Conservation (phyloP, 2,329 filamentous ascomycete genomes). For the Nectriaceae sp. region DNA sequence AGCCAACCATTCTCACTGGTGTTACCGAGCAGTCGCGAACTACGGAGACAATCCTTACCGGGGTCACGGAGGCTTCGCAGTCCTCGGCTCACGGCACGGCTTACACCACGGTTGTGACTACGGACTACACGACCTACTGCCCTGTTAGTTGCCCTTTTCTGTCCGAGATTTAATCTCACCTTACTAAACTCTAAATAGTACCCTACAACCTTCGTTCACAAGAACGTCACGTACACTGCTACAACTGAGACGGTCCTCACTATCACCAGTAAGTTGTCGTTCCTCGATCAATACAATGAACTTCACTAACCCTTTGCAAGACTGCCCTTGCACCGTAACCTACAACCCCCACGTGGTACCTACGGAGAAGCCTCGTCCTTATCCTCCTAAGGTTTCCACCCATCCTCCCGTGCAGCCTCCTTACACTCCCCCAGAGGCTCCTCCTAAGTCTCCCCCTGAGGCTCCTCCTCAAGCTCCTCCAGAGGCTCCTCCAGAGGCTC, state of each 20-base stretch:
- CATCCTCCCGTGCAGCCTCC: constrained; percentile 4
- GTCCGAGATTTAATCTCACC: too few species aligned
- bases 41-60: background rate
- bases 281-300: background rate
- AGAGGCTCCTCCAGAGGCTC: too few species aligned
- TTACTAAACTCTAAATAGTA: constrained; percentile 15
- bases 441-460: too few species aligned
- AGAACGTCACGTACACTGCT: constrained; percentile 46
- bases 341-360: constrained; percentile 16
- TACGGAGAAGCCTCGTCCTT: background rate
- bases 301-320: constrained; percentile 33
- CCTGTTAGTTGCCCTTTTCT: constrained; percentile 42
- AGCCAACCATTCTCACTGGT: background rate
- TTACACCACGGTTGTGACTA: constrained; percentile 40
- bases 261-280: constrained; percentile 42
- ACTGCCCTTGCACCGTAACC: constrained; percentile 50
- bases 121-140: constrained; percentile 44
- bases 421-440: constrained; percentile 11
- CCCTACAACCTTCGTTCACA: constrained; percentile 38
- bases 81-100: too few species aligned
- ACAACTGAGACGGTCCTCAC: constrained; percentile 45
- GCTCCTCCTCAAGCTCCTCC: constrained; percentile 6
- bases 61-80: too few species aligned
- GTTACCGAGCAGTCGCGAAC: too few species aligned
- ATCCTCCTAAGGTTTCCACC: background rate